These are phyloP conservation scores for Pseudogymnoascus sp. DNA, from an alignment of 2,329 filamentous ascomycete genomes.

Conservation along the genomic window DNA sequence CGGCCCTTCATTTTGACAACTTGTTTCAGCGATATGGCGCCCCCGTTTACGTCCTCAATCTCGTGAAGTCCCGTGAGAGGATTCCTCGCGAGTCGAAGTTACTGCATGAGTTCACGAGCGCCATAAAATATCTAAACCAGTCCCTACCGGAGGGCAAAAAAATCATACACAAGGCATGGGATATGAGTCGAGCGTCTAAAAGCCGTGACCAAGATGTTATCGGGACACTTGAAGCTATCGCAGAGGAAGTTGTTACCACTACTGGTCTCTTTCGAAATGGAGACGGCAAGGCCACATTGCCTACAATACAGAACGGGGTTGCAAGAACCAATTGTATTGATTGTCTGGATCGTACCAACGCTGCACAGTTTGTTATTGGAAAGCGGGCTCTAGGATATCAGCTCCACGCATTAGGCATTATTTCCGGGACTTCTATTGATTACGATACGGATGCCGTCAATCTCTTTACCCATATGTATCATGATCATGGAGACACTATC, in stretches of 20 bases:
- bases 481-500: conserved; percentile 95
- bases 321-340: conserved; percentile 97
- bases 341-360: conserved; percentile 93
- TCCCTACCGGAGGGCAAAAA: conserved; percentile 77
- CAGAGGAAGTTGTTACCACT: conserved; percentile 73
- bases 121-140: conserved; percentile 88
- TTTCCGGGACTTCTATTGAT: conserved; percentile 69
- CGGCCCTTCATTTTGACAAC: conserved; percentile 90
- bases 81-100: conserved; percentile 88
- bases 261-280: conserved; percentile 97
- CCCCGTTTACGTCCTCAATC: conserved; percentile 83
- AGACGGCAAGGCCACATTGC: conserved; percentile 56
- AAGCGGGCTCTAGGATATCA: conserved; percentile 90
- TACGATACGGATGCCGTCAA: conserved; percentile 97
- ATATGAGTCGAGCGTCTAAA: conserved; percentile 96
- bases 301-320: conserved; percentile 80
- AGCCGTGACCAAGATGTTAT: conserved; percentile 90
- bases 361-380: conserved; percentile 94
- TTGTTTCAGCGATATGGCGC: conserved; percentile 89
- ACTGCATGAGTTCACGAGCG: conserved; percentile 76
- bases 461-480: conserved; percentile 96
- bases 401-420: conserved; percentile 82
- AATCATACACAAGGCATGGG: conserved; percentile 92
- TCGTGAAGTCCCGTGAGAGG: conserved; percentile 83
- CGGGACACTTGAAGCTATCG: conserved; percentile 79